A percentile compares a stretch with the other conserved stretches of the same genome.
Conservation (phyloP, 371 early-diverging fungal species). For the Batrachochytrium dendrobatidis region DNA sequence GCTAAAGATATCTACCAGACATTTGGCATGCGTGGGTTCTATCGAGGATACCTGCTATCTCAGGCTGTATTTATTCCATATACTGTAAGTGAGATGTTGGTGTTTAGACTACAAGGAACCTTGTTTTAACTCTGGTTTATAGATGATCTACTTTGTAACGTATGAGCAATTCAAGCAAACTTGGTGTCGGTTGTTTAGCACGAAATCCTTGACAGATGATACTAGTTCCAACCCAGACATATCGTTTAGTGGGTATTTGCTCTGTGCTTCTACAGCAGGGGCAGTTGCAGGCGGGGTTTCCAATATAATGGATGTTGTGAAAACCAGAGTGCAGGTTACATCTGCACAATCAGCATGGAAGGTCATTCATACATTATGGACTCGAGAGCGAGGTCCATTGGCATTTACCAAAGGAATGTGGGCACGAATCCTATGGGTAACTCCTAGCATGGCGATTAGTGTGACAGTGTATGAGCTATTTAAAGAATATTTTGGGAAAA, state of each 20-base stretch:
- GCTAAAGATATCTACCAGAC: constrained; percentile 36
- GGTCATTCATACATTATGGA: constrained; percentile 52
- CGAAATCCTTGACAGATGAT: background rate
- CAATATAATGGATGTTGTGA: constrained; percentile 71
- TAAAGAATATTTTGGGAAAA: too few species aligned
- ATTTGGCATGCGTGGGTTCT: constrained; percentile 64
- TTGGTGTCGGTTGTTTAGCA: constrained; percentile 10
- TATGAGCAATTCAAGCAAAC: constrained; percentile 67
- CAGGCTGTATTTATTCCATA: constrained; percentile 66
- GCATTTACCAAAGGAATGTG: constrained; percentile 60
- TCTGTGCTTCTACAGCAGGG: constrained; percentile 54
- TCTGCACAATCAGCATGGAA: constrained; percentile 24
- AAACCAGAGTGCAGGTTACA: constrained; percentile 71
- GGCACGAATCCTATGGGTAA: constrained; percentile 62
- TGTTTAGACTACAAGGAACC: background rate
- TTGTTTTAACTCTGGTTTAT: constrained; percentile 10
- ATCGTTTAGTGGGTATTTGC: constrained; percentile 46
- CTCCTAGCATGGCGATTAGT: constrained; percentile 59
- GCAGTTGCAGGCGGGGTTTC: constrained; percentile 54
- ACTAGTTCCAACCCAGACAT: constrained; percentile 11
- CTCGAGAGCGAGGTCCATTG: constrained; percentile 49
- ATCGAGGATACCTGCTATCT: constrained; percentile 63
- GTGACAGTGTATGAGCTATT: constrained; percentile 71
- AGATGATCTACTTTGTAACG: constrained; percentile 47
- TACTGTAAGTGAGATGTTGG: constrained; percentile 19